Evolutionary conservation across 2,329 filamentous ascomycete genomes (phyloP), one percentile per base, ranked within the genome.

Genomic region (Pseudogymnoascus verrucosus): DNA sequence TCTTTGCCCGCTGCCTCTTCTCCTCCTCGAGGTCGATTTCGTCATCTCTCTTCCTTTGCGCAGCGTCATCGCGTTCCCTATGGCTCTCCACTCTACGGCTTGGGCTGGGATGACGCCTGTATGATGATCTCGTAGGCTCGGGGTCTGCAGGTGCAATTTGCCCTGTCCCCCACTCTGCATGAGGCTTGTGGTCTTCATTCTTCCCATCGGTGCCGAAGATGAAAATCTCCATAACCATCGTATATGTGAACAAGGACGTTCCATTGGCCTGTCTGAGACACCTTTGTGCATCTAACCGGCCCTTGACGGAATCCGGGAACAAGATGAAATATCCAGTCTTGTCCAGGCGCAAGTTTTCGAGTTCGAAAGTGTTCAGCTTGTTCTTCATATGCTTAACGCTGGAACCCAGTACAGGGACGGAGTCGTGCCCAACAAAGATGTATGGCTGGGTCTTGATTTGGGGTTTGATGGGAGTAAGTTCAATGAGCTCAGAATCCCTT

Each of bases 361-460:
- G 91, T 65, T 85, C 81, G 73, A 90, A 96, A 61, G 87, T 86
- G 75, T 93, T 95, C 62, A 98, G 80, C 61, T 93, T 85, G 75
- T 93, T 96, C 77, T 91, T 91, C 78, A 99, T 83, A 77, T 99
- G 95, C 3, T 89, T 86, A 63, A 97, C 85, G 1, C 93, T 98
- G 23, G 91, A 89, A 34, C 84, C 82, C 72, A 97, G 85, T 11
- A 96, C 89, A 1, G 95, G 95, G 1, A 99, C 93, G 69, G 89
- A 92, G 65, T 87, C 84, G 68, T 90, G 85, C n/a, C 91, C 83
- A 64, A 99, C 89, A 73, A 96, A 97, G 39, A 98, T 87, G 73
- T 96, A 97, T 0, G 95, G 95, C 65, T 90, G 87, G 61, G 86
- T 84, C 71, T 88, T 86, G 61, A 97, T 84, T 67, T 87, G 86